A percentile compares a stretch with the other conserved stretches of the same genome.
Conservation (phyloP, 2,329 filamentous ascomycete species). For the Nigrograna mackinnonii region DNA sequence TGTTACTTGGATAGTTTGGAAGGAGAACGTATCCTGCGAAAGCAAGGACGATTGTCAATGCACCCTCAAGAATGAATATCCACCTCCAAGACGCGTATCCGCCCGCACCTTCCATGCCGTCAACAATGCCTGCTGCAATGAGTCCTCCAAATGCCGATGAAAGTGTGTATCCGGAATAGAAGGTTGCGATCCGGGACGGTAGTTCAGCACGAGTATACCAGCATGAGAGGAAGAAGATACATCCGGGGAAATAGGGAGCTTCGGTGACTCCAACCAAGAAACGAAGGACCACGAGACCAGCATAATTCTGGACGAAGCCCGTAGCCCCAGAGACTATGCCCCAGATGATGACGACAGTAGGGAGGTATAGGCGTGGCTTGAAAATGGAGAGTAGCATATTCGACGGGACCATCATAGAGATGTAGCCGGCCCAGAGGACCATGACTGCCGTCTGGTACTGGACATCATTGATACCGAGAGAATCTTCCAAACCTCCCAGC, state of each 20-base stretch:
- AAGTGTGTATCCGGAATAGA: constrained; percentile 59
- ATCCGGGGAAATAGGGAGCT: constrained; percentile 16
- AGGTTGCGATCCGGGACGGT: constrained; percentile 60
- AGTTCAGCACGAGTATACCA: constrained; percentile 39
- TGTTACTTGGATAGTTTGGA: constrained; percentile 54
- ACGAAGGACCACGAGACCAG: constrained; percentile 45
- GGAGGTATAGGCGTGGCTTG: constrained; percentile 58
- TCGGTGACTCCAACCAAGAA: constrained; percentile 44
- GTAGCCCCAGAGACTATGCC: constrained; percentile 49
- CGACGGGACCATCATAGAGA: constrained; percentile 65
- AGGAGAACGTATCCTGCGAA: constrained; percentile 48
- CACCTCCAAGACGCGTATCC: constrained; percentile 31
- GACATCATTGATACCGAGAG: constrained; percentile 18
- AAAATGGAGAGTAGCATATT: constrained; percentile 61
- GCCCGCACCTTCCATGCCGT: constrained; percentile 36
- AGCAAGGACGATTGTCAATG: constrained; percentile 18
- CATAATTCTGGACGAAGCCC: constrained; percentile 48
- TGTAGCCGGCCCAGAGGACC: constrained; percentile 64
- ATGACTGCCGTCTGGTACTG: constrained; percentile 23
- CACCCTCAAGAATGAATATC: constrained; percentile 24
- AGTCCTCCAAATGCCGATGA: constrained; percentile 57
- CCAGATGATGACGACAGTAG: constrained; percentile 50
- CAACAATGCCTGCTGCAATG: constrained; percentile 56
- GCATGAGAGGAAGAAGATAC: constrained; percentile 22
- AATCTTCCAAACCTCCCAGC: constrained; percentile 25